A percentile compares a stretch with the other conserved stretches of the same genome.
Conservation (phyloP, 495 filamentous ascomycete genomes). For the Neurospora sp. region DNA sequence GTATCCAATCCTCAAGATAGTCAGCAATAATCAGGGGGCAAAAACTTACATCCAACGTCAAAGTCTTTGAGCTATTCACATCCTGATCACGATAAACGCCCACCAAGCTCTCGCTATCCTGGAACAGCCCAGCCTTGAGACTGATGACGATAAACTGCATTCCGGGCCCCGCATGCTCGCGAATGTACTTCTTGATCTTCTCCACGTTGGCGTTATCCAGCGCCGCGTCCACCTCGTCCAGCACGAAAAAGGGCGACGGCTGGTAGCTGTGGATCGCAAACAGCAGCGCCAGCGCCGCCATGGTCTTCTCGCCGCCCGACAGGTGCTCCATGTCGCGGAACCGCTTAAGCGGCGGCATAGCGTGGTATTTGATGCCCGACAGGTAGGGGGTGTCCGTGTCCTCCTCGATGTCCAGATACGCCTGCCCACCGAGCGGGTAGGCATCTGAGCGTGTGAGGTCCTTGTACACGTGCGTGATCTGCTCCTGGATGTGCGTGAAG, state of each 20-base stretch:
- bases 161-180: slow-evolving; percentile 84
- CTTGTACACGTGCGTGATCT: slow-evolving; percentile 88
- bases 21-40: neutral
- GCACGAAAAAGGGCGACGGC: slow-evolving; percentile 91
- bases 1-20: neutral
- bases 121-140: slow-evolving; percentile 88
- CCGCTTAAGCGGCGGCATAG: slow-evolving; percentile 96
- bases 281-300: slow-evolving; percentile 89
- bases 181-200: slow-evolving; percentile 90
- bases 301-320: slow-evolving; percentile 96
- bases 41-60: slow-evolving; percentile 86
- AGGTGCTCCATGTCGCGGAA: slow-evolving; percentile 99
- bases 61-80: slow-evolving; percentile 73
- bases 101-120: slow-evolving; percentile 85
- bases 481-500: slow-evolving; percentile 88
- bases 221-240: slow-evolving; percentile 96
- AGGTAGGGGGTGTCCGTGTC: slow-evolving; percentile 82
- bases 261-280: slow-evolving; percentile 95
- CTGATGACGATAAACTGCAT: slow-evolving; percentile 99
- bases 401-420: slow-evolving; percentile 86
- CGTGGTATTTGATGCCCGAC: slow-evolving; percentile 92
- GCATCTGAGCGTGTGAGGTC: slow-evolving; percentile 80
- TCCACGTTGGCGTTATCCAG: slow-evolving; percentile 94
- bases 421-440: slow-evolving; percentile 85
- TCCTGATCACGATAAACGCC: slow-evolving; percentile 93